phyloP scores from a whole-genome alignment of 345 rosid genomes.

The Carallia pectinifolia region DNA sequence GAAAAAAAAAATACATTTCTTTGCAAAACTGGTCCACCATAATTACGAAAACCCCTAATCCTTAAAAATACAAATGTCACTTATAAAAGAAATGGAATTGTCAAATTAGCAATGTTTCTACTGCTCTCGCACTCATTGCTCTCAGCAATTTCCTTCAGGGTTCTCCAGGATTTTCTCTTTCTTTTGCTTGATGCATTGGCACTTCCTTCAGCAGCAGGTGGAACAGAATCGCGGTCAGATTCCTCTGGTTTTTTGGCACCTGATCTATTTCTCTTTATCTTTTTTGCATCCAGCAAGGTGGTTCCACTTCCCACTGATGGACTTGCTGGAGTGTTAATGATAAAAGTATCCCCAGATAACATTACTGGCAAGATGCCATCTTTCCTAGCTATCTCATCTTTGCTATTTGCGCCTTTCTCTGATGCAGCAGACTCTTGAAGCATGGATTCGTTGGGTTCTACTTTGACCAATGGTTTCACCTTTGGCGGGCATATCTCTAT shows the following conservation, averaged over 20 bases:
- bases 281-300: slow-evolving; percentile 40
- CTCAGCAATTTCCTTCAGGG: slow-evolving; percentile 48
- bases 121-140: slow-evolving; percentile 22
- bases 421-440: slow-evolving; percentile 10
- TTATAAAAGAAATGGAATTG: slow-evolving; percentile 36
- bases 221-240: slow-evolving; percentile 21
- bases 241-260: slow-evolving; percentile 35
- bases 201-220: slow-evolving; percentile 19
- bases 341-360: slow-evolving; percentile 12
- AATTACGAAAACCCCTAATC: too few species aligned
- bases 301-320: slow-evolving; percentile 26
- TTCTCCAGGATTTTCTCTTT: slow-evolving; percentile 55
- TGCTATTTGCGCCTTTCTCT: slow-evolving; percentile 12
- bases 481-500: slow-evolving; percentile 27
- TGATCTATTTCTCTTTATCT: slow-evolving; percentile 45
- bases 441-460: slow-evolving; percentile 14
- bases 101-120: slow-evolving; percentile 18
- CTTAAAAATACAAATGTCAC: neutral
- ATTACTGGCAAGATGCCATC: slow-evolving; percentile 16
- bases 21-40: too few species aligned
- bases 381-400: slow-evolving; percentile 14
- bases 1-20: too few species aligned
- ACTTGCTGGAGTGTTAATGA: slow-evolving; percentile 25
- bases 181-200: slow-evolving; percentile 35
- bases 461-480: neutral